Base-by-base conservation (phyloP, 768 basidiomycete genomes). In the Leccinellum rugosiceps region DNA sequence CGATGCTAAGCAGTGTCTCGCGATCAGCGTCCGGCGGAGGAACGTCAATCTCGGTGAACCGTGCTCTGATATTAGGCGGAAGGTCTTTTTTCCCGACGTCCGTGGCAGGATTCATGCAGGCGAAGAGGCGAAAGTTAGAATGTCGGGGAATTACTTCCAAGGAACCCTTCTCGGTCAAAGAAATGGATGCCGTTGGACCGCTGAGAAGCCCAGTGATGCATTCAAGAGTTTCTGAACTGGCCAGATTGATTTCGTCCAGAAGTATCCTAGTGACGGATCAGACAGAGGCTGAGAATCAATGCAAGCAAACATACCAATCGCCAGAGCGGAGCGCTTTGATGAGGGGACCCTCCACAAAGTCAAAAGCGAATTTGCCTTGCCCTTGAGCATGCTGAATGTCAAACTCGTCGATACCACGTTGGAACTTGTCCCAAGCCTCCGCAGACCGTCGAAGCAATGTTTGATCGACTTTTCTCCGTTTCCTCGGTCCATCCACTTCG, bases 41-140 rank as follows among this genome's bases (percentile, higher is more conserved):
- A 0, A 98, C 95, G 68, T 94, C 94, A 53, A 98, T 84, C 71
- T 98, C 97, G 1, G 94, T 97, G 75, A 99, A 98, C 30, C 90
- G 85, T 10, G 88, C 83, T 34, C 95, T 86, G 50, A 98, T 90
- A 65, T 88, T 88, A 5, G 91, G 87, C 17, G 94, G 92, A 0
- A 99, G 85, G 66, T 98, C 96, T 66, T 94, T 97, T 77, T 98
- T 99, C 32, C 97, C 97, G 14, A 98, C 90, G 65, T 99, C 97
- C 4, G 95, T 99, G 0, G 97, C 97, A 5, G 97, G 97, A 68
- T 99, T 99, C 97, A 99, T 99, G 71, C 97, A 99, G 4, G 94
- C 94, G 66, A 98, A 98, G 5, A 98, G 79, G 19, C 96, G 90
- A 77, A 99, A 99, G 65, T 96, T 88, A 17, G 93, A 86, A 70